Evolutionary conservation across 1,139 yeast genomes (phyloP).

Genomic region (Arxiozyma heterogenica): DNA sequence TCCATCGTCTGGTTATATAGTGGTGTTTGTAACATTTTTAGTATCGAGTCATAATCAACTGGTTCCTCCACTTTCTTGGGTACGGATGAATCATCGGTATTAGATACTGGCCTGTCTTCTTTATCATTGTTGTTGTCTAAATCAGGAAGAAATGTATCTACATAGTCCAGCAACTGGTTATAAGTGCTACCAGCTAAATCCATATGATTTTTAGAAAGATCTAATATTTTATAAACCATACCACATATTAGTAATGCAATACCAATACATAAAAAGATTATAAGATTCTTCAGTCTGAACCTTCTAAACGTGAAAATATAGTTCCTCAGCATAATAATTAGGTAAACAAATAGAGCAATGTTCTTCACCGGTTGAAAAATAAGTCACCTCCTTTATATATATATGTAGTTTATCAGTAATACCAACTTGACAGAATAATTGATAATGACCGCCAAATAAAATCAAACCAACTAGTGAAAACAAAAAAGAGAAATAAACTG

Average conservation of each 20-base stretch:
- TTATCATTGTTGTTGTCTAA: not conserved
- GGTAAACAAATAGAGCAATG: not conserved
- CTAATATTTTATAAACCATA: not conserved
- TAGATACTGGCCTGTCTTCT: not conserved
- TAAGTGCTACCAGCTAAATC: not conserved
- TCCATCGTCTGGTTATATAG: slow-evolving; percentile 5
- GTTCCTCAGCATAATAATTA: not conserved
- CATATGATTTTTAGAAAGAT: not conserved
- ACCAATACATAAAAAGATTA: not conserved
- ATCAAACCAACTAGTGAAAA: not conserved
- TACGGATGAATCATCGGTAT: not conserved
- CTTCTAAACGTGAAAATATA: not conserved
- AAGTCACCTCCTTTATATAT: not conserved
- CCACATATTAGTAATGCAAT: not conserved
- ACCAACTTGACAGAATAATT: not conserved
- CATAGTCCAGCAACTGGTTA: not conserved
- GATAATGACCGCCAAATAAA: not conserved
- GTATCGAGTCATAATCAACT: not conserved
- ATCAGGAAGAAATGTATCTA: not conserved
- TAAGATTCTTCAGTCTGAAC: not conserved
- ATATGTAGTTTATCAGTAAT: not conserved
- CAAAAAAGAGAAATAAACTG: not conserved
- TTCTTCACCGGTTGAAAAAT: not conserved
- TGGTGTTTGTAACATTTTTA: slow-evolving; percentile 10
- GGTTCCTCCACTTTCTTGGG: not conserved